Percentiles rank a stretch among this genome's conserved stretches.
Conservation (phyloP, 2,329 filamentous ascomycete species). For the Pseudogymnoascus sp. region DNA sequence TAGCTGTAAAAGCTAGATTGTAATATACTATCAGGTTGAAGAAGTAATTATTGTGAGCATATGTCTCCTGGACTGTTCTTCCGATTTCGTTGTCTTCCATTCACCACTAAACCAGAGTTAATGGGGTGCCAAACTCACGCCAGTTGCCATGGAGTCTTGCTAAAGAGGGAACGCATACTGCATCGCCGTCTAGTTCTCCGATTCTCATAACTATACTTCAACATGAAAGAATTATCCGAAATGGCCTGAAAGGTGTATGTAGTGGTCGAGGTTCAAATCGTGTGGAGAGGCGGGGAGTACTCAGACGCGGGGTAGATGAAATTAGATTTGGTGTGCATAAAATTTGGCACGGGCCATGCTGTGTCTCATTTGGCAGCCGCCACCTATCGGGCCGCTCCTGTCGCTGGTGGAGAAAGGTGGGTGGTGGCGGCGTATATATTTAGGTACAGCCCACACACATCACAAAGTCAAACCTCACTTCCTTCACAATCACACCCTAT, state of each 20-base stretch:
- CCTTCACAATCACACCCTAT: no score
- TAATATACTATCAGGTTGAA: not conserved
- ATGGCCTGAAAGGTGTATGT: not conserved
- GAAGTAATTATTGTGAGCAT: not conserved
- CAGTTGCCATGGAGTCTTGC: no score
- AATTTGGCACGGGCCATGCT: not conserved
- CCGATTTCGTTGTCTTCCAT: not conserved
- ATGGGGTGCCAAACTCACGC: no score
- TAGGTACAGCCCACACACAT: not conserved
- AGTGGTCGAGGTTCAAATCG: not conserved
- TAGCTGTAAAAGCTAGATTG: not conserved
- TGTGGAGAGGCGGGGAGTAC: no score
- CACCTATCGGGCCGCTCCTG: not conserved
- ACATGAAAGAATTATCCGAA: not conserved
- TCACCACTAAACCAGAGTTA: not conserved
- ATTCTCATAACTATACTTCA: no score
- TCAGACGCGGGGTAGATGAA: not conserved
- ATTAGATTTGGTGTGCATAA: not conserved
- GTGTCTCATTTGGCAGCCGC: not conserved
- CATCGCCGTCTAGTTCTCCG: no score
- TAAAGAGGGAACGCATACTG: no score
- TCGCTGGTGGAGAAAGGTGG: not conserved
- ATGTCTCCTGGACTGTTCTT: not conserved
- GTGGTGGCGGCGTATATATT: not conserved
- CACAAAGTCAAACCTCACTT: not conserved